A percentile compares a stretch with the other conserved stretches of the same genome.
Conservation (phyloP, 441 rosid species). For the Arabidopsis hybrid region DNA sequence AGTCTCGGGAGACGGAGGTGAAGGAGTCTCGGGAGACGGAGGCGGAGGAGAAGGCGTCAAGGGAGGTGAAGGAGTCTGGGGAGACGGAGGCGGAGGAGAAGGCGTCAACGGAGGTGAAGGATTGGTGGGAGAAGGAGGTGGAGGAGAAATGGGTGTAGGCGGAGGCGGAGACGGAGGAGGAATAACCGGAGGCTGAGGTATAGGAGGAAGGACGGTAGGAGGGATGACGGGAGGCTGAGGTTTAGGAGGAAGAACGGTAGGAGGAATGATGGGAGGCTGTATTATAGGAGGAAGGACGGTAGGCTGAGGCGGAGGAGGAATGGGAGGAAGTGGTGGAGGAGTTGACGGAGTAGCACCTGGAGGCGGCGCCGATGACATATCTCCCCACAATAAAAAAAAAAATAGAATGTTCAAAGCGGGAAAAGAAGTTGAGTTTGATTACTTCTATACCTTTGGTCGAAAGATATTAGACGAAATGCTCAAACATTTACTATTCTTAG, state of each 20-base stretch:
- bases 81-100: constrained; percentile 29
- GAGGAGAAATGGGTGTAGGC: constrained; percentile 6
- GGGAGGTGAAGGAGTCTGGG: constrained; percentile 22
- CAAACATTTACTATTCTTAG: not conserved
- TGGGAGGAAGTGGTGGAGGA: not conserved
- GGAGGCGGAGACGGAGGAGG: not conserved
- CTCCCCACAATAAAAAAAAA: not conserved
- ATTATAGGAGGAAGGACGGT: constrained; percentile 1
- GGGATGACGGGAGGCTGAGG: not conserved
- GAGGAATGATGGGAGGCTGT: not conserved
- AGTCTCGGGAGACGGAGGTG: constrained; percentile 45
- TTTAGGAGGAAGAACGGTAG: not conserved
- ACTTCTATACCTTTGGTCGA: not conserved
- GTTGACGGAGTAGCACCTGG: constrained; percentile 24
- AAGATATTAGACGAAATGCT: not conserved
- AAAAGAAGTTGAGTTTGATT: constrained; percentile 23
- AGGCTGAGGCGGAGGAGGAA: not conserved
- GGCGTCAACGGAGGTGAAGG: constrained; percentile 40
- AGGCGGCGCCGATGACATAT: constrained; percentile 45
- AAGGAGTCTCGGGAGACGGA: constrained; percentile 43
- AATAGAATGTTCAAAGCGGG: constrained; percentile 16
- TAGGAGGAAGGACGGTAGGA: not conserved
- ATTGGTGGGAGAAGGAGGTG: constrained; percentile 35
- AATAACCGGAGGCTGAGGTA: not conserved
- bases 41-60: constrained; percentile 42